A percentile compares a stretch with the other conserved stretches of the same genome.
These are phyloP conservation scores for Irineochytrium annulatum DNA, from an alignment of 192 early-diverging fungal genomes.

Conservation along the genomic window DNA sequence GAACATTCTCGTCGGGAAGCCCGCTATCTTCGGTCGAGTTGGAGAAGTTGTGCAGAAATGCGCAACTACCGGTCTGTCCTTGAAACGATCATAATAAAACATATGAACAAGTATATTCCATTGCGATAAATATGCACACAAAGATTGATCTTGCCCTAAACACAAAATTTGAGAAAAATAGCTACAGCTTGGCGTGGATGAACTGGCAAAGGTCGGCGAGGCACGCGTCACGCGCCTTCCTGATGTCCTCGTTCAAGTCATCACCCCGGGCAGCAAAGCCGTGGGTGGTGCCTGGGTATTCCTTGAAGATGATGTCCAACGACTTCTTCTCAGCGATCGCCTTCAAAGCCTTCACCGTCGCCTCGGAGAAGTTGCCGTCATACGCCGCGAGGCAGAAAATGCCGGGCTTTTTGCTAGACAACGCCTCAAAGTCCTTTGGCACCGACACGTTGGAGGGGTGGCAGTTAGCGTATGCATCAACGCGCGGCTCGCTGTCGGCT, in stretches of 20 bases:
- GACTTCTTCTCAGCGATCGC: neutral
- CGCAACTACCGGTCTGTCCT: too few relatives aligned
- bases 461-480: neutral
- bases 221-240: neutral
- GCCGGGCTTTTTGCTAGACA: conserved; percentile 2
- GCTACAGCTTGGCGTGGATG: neutral
- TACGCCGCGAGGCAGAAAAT: neutral
- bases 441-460: neutral
- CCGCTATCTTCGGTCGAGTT: too few relatives aligned
- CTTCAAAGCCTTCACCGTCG: neutral
- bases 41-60: too few relatives aligned
- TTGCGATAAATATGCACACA: too few relatives aligned
- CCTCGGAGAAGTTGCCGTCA: neutral
- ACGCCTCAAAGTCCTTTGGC: conserved; percentile 4
- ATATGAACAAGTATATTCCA: neutral
- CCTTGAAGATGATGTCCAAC: neutral
- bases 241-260: neutral
- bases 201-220: neutral
- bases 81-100: neutral
- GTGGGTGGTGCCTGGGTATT: neutral
- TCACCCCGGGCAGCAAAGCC: conserved; percentile 1
- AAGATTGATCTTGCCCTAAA: too few relatives aligned
- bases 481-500: neutral
- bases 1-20: too few relatives aligned
- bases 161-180: too few relatives aligned